Conservation (phyloP, 2,329 filamentous ascomycete genomes). For the Claviceps citrina region DNA sequence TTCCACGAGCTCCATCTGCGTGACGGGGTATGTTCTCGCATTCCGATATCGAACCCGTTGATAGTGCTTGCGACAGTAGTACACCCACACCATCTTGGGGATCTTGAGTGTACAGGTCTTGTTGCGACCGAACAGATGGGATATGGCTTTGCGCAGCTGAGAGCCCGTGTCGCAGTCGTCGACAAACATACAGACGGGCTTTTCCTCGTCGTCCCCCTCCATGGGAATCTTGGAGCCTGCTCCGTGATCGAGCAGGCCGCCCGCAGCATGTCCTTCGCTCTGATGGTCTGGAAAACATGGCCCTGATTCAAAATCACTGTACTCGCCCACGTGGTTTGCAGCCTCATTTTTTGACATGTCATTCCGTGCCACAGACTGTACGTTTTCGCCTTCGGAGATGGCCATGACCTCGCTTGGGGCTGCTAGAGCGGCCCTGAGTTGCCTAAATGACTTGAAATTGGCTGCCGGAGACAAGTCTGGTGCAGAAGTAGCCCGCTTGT, state of each 20-base stretch:
- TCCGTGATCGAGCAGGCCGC: background rate
- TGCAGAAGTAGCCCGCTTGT: conserved; percentile 36
- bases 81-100: conserved; percentile 54
- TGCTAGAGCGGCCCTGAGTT: conserved; percentile 9
- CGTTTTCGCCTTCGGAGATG: background rate
- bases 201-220: conserved; percentile 11
- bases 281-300: background rate
- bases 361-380: background rate
- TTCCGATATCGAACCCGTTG: conserved; percentile 61
- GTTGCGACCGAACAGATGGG: conserved; percentile 71
- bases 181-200: conserved; percentile 37
- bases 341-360: background rate
- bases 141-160: conserved; percentile 57
- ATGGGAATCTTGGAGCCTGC: background rate
- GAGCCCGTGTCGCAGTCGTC: conserved; percentile 43
- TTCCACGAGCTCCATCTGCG: conserved; percentile 49
- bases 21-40: conserved; percentile 40
- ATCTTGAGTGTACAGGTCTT: conserved; percentile 61
- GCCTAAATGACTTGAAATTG: conserved; percentile 5
- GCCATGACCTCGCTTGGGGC: conserved; percentile 8
- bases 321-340: background rate
- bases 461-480: conserved; percentile 24
- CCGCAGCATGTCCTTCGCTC: background rate
- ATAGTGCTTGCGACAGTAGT: conserved; percentile 70
- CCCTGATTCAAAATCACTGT: background rate